phyloP scores from a whole-genome alignment of 352 stramenopile species.

The Globisporangium solare region DNA sequence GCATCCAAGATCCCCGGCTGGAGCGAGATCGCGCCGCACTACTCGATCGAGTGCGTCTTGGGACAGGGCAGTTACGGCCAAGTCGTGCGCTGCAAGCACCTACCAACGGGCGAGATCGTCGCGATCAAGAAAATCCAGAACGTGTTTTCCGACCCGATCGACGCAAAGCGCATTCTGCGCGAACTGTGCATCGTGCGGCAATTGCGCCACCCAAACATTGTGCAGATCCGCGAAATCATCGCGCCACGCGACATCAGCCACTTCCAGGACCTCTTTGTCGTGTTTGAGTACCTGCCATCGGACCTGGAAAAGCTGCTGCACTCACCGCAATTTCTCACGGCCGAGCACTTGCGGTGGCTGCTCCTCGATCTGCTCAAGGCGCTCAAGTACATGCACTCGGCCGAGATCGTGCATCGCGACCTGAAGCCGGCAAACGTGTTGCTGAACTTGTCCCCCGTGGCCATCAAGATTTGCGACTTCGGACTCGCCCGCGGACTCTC shows the following conservation, averaged over 20 bases:
- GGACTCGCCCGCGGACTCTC: slow-evolving; percentile 70
- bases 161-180: slow-evolving; percentile 82
- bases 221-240: slow-evolving; percentile 86
- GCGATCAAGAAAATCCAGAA: slow-evolving; percentile 90
- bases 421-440: slow-evolving; percentile 87
- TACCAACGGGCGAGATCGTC: slow-evolving; percentile 85
- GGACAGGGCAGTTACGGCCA: slow-evolving; percentile 84
- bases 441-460: slow-evolving; percentile 80
- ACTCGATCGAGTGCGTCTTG: slow-evolving; percentile 83
- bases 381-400: slow-evolving; percentile 89
- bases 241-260: slow-evolving; percentile 59
- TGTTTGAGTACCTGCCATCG: slow-evolving; percentile 83
- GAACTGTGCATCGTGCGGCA: slow-evolving; percentile 83
- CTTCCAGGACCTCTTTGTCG: slow-evolving; percentile 83
- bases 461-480: slow-evolving; percentile 88
- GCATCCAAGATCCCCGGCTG: slow-evolving; percentile 74
- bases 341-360: slow-evolving; percentile 82
- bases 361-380: slow-evolving; percentile 82
- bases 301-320: slow-evolving; percentile 84
- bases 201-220: slow-evolving; percentile 83
- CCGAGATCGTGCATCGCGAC: slow-evolving; percentile 86
- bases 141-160: slow-evolving; percentile 84
- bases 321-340: slow-evolving; percentile 80
- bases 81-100: slow-evolving; percentile 83
- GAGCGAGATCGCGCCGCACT: slow-evolving; percentile 77